Evolutionary conservation across 2,329 filamentous ascomycete species (phyloP).

Genomic region (Penicillium concentricum): DNA sequence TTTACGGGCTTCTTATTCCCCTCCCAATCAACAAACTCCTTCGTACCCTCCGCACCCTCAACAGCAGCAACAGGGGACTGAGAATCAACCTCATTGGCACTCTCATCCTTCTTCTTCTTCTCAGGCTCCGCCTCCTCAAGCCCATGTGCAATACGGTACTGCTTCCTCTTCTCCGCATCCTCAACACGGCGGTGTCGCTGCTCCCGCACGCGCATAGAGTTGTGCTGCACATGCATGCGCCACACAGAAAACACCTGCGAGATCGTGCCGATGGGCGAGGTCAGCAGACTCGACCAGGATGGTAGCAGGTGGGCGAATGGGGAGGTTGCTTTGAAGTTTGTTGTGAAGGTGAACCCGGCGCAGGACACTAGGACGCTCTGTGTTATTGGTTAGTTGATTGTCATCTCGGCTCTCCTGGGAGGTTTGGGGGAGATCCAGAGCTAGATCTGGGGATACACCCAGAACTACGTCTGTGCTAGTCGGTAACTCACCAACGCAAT

Average conservation of each 20-base stretch:
- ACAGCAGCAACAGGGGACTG: constrained; percentile 41
- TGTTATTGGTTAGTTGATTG: neutral
- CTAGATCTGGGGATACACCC: neutral
- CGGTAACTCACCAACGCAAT: constrained; percentile 71
- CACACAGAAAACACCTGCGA: constrained; percentile 69
- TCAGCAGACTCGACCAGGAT: constrained; percentile 64
- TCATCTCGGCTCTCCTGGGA: neutral
- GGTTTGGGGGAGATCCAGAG: neutral
- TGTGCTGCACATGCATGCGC: constrained; percentile 71
- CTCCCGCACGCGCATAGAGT: constrained; percentile 66
- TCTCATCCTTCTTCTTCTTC: constrained; percentile 35
- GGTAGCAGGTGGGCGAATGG: constrained; percentile 79
- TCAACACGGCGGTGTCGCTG: constrained; percentile 72
- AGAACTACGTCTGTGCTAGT: neutral
- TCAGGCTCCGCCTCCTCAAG: constrained; percentile 56
- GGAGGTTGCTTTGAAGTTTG: constrained; percentile 76
- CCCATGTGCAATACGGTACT: constrained; percentile 84
- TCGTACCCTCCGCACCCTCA: constrained; percentile 32
- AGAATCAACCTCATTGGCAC: constrained; percentile 31
- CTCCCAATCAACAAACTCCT: constrained; percentile 36
- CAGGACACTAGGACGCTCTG: constrained; percentile 68
- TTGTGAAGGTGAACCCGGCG: constrained; percentile 69
- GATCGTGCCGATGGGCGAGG: constrained; percentile 67
- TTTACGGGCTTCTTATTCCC: constrained; percentile 59
- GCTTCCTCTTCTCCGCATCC: constrained; percentile 81